Conservation (phyloP, 148 eudicot genomes). For the Fagopyrum esculentum region DNA sequence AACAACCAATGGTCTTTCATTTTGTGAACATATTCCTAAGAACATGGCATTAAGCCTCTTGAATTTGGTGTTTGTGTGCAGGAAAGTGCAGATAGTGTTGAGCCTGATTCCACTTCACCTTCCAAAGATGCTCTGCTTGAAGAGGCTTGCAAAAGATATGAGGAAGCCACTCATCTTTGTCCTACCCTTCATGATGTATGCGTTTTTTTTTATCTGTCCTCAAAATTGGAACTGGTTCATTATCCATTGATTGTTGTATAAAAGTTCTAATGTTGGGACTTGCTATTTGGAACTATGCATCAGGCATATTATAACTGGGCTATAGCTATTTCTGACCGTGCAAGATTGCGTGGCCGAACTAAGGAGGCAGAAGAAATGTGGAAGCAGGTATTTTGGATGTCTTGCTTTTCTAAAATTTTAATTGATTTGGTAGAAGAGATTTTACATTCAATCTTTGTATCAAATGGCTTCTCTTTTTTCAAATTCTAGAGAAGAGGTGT, state of each 20-base stretch:
- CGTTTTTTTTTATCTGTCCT: neutral
- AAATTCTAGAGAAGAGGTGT: neutral
- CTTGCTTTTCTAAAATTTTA: neutral
- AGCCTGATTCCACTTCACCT: constrained; percentile 74
- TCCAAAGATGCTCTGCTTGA: constrained; percentile 93
- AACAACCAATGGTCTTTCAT: neutral
- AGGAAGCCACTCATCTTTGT: constrained; percentile 81
- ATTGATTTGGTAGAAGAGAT: neutral
- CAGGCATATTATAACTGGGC: constrained; percentile 90
- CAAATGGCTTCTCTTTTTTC: neutral
- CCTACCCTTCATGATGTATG: constrained; percentile 96
- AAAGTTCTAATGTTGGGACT: neutral
- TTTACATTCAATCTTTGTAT: neutral
- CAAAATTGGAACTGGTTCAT: neutral
- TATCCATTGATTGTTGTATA: neutral
- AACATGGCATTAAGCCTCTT: neutral
- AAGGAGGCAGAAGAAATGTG: constrained; percentile 97
- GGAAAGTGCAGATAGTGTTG: constrained; percentile 98
- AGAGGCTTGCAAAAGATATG: constrained; percentile 94
- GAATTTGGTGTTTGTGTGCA: constrained; percentile 24
- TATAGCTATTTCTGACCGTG: constrained; percentile 95
- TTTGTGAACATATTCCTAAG: neutral
- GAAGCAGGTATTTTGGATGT: constrained; percentile 61
- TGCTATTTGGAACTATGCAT: constrained; percentile 2
- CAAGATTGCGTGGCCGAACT: constrained; percentile 95